Evolutionary conservation across 352 stramenopile genomes (phyloP).

Genomic region (Pythium diclinum): DNA sequence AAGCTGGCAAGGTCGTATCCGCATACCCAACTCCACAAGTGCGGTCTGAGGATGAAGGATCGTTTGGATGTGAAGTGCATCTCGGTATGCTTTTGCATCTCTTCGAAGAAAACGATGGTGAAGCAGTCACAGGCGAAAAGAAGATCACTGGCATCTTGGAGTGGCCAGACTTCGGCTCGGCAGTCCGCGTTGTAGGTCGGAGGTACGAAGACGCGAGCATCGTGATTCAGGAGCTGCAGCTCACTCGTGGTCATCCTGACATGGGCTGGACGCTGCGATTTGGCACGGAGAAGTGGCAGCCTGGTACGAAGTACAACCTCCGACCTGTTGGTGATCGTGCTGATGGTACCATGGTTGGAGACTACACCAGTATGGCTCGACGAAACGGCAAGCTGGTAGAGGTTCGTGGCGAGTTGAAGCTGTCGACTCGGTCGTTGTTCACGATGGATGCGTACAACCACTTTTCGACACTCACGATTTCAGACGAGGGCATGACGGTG

Average conservation of each 20-base stretch:
- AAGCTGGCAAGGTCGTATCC: conserved; percentile 67
- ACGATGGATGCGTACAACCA: conserved; percentile 80
- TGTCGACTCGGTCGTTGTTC: conserved; percentile 80
- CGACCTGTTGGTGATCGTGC: conserved; percentile 16
- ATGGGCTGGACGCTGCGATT: conserved; percentile 89
- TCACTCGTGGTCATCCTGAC: conserved; percentile 76
- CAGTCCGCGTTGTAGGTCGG: conserved; percentile 59
- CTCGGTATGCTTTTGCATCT: conserved; percentile 78
- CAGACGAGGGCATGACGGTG: conserved; percentile 71
- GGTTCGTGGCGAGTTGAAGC: conserved; percentile 55
- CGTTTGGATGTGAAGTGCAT: conserved; percentile 73
- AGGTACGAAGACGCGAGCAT: conserved; percentile 54
- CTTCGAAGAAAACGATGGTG: conserved; percentile 27
- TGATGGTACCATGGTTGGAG: conserved; percentile 36
- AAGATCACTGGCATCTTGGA: conserved; percentile 72
- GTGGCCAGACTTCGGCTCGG: conserved; percentile 81
- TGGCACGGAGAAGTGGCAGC: conserved; percentile 83
- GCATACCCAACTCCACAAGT: conserved; percentile 68
- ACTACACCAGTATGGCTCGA: conserved; percentile 53
- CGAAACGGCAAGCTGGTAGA: conserved; percentile 63
- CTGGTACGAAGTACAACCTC: conserved; percentile 81
- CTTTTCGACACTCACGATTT: conserved; percentile 77
- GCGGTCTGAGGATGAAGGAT: conserved; percentile 68
- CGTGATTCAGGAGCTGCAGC: conserved; percentile 75
- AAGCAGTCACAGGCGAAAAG: conserved; percentile 1